phyloP scores from a whole-genome alignment of 371 early-diverging fungal genomes.

The Nematocida displodere region DNA sequence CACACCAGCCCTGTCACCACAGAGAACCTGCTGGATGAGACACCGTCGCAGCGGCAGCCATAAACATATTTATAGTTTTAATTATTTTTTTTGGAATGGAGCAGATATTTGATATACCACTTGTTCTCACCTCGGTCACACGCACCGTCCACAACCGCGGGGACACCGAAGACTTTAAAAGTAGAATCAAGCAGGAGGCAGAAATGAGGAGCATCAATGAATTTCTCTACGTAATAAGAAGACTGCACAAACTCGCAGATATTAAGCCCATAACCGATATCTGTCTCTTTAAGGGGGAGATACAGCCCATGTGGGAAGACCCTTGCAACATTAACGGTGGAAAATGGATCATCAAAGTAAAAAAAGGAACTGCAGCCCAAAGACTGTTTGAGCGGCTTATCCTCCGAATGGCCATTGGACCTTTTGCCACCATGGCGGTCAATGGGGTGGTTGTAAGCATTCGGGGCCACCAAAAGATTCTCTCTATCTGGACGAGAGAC shows the following conservation, averaged over 20 bases:
- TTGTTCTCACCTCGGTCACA: slow-evolving; percentile 33
- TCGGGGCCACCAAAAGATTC: slow-evolving; percentile 56
- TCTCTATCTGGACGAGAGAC: slow-evolving; percentile 61
- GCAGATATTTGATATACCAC: neutral
- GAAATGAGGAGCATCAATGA: slow-evolving; percentile 13
- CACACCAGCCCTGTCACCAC: no score
- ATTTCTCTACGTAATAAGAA: slow-evolving; percentile 27
- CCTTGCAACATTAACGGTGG: slow-evolving; percentile 80
- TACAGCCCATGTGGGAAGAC: slow-evolving; percentile 92
- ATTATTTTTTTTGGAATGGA: slow-evolving; percentile 19
- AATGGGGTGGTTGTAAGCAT: slow-evolving; percentile 63
- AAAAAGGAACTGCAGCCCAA: slow-evolving; percentile 76
- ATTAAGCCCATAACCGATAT: slow-evolving; percentile 81
- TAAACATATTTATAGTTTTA: neutral
- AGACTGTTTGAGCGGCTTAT: slow-evolving; percentile 69
- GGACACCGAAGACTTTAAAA: slow-evolving; percentile 36
- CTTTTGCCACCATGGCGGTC: slow-evolving; percentile 57
- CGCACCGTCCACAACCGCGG: neutral
- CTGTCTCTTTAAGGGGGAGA: slow-evolving; percentile 84
- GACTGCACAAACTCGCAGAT: slow-evolving; percentile 68
- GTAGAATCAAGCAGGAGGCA: slow-evolving; percentile 39
- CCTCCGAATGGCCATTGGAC: slow-evolving; percentile 44
- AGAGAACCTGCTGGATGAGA: no score
- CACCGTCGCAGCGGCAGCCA: no score
- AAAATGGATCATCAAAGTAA: slow-evolving; percentile 87